Evolutionary conservation across 768 basidiomycete genomes (phyloP), one percentile per base, ranked within the genome.

Genomic region (Suillus decipiens): DNA sequence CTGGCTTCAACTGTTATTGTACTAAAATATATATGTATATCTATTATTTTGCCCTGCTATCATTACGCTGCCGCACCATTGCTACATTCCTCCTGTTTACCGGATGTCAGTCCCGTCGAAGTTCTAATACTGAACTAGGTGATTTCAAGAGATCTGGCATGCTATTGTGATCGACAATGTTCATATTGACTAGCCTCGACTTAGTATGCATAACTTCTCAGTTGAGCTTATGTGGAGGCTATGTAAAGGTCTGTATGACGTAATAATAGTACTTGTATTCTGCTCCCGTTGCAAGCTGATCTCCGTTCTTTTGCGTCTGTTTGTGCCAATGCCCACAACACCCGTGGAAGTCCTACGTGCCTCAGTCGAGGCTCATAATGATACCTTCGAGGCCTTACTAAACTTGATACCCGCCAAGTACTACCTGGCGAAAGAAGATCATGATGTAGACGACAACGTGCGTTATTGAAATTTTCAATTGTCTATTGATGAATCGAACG

Each of bases 401-500:
- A 86, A 82, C 45, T 84, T 97, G 53, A 97, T 98, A 61, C 96
- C 96, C 0, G 84, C 95, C 6, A 90, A 89, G 78, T 94, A 91
- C 73, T 98, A 98, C 24, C 79, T 97, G 1, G 64, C 69, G 37
- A 68, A 66, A 47, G 63, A 67, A 22, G 60, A 66, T 33, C 51
- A 53, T 42, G 55, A 50, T 55, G 45, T 45, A 22, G 65, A 67
- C 47, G 42, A 51, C 7, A 14, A 45, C 43, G 70, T 73, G 39
- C 28, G 73, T 66, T 57, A 22, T 31, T 56, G 10, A 31, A 51
- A 51, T 11, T 53, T 57, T 57, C 39, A 57, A 11, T 41, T 15
- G 1, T 41, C 39, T 2, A 37, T 9, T 24, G 55, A 55, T 36
- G n/a, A 37, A 24, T 39, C 55, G 36, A 37, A 22, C 22, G 36